Percentiles rank a stretch among this genome's conserved stretches.
Conservation (phyloP, 2,329 filamentous ascomycete genomes). For the Penicillium occitanis region DNA sequence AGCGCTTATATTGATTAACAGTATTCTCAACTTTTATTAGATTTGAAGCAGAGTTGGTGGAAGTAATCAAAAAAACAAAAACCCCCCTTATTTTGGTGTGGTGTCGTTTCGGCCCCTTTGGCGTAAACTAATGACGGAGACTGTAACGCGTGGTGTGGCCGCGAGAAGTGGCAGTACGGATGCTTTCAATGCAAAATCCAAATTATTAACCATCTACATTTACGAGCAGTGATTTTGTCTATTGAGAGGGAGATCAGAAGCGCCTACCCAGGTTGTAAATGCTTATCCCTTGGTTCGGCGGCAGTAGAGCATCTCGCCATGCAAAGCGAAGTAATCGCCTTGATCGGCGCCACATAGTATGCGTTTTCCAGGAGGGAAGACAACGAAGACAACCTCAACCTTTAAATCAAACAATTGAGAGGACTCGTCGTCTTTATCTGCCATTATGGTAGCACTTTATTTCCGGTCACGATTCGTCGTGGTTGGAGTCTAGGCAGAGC, state of each 20-base stretch:
- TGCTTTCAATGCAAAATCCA: slow-evolving; percentile 27
- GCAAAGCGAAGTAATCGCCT: slow-evolving; percentile 42
- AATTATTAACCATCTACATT: neutral
- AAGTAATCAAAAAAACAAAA: neutral
- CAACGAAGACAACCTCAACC: slow-evolving; percentile 47
- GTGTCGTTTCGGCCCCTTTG: neutral
- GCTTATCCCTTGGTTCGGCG: slow-evolving; percentile 49
- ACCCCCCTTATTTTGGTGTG: neutral
- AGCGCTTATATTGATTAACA: neutral
- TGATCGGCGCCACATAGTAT: slow-evolving; percentile 28
- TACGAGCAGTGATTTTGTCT: neutral
- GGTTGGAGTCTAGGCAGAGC: neutral
- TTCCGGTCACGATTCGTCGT: neutral
- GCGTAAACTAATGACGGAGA: neutral
- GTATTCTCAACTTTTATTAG: neutral
- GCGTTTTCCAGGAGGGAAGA: slow-evolving; percentile 43
- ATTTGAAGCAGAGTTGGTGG: neutral
- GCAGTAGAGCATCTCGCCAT: slow-evolving; percentile 53
- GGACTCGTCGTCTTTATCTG: neutral
- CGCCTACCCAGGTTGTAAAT: slow-evolving; percentile 50
- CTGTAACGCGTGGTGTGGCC: slow-evolving; percentile 39
- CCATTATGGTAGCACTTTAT: neutral
- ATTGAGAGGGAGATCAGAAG: neutral
- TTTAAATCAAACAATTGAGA: slow-evolving; percentile 21
- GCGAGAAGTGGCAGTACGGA: slow-evolving; percentile 43